Evolutionary conservation across 345 rosid genomes (phyloP).

Genomic region (Gossypium stocksii): DNA sequence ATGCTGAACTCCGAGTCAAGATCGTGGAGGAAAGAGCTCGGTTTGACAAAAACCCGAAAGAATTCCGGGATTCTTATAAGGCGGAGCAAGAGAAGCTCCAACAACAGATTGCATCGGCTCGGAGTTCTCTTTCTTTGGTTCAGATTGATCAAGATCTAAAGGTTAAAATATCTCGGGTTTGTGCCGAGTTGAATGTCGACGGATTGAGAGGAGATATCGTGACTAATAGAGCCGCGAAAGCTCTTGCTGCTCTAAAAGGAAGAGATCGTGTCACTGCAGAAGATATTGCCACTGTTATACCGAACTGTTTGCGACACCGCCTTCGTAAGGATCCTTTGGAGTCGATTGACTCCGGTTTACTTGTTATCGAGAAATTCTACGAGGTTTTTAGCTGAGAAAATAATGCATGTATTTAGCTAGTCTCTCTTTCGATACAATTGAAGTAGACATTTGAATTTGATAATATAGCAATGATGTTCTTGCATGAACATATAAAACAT

Average conservation of each 20-base stretch:
- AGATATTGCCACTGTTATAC: slow-evolving; percentile 91
- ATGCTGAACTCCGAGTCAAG: slow-evolving; percentile 85
- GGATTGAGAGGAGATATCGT: slow-evolving; percentile 96
- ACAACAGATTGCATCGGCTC: slow-evolving; percentile 65
- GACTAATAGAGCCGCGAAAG: slow-evolving; percentile 91
- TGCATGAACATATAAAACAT: background rate
- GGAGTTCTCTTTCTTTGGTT: slow-evolving; percentile 61
- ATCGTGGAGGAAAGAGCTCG: slow-evolving; percentile 88
- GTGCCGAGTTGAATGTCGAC: slow-evolving; percentile 88
- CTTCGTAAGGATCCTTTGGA: slow-evolving; percentile 96
- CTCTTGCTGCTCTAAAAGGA: slow-evolving; percentile 83
- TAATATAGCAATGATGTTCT: background rate
- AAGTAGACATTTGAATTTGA: background rate
- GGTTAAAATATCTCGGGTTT: slow-evolving; percentile 92
- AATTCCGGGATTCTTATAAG: slow-evolving; percentile 64
- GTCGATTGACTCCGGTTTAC: slow-evolving; percentile 88
- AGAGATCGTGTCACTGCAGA: slow-evolving; percentile 75
- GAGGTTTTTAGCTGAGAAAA: slow-evolving; percentile 66
- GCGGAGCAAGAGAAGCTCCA: slow-evolving; percentile 90
- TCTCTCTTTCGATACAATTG: background rate
- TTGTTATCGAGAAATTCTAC: slow-evolving; percentile 78
- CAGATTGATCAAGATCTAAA: slow-evolving; percentile 75
- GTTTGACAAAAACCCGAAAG: slow-evolving; percentile 80
- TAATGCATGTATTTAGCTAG: background rate
- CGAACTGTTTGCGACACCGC: slow-evolving; percentile 94